These are phyloP conservation scores for Gilbertella persicaria DNA, from an alignment of 371 early-diverging fungal genomes.

Conservation along the genomic window DNA sequence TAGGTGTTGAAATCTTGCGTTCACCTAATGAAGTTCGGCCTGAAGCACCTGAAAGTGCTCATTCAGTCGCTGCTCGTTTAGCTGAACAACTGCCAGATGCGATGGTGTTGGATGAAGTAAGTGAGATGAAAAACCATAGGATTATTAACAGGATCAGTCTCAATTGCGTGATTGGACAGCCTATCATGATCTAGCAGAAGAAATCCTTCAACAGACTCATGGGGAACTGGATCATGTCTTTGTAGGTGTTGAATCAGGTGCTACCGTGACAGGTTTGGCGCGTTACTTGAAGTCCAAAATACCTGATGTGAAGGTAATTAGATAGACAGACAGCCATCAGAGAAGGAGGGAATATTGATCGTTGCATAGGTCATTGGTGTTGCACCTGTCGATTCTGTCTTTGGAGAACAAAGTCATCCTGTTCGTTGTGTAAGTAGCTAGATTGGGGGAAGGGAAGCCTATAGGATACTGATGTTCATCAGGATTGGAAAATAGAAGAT, in stretches of 20 bases:
- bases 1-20: conserved; percentile 79
- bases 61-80: conserved; percentile 66
- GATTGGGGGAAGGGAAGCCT: not conserved
- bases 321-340: not conserved
- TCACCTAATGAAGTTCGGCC: conserved; percentile 74
- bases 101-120: conserved; percentile 72
- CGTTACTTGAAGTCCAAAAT: conserved; percentile 54
- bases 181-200: conserved; percentile 59
- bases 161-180: conserved; percentile 19
- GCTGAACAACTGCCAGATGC: conserved; percentile 57
- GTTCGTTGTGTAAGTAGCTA: conserved; percentile 9
- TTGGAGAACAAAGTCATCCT: conserved; percentile 24
- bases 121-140: not conserved
- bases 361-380: conserved; percentile 62
- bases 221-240: conserved; percentile 64
- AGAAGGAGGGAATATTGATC: not conserved
- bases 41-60: conserved; percentile 73
- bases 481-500: conserved; percentile 78
- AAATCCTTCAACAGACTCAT: conserved; percentile 66
- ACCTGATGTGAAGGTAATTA: conserved; percentile 55
- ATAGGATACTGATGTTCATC: conserved; percentile 7
- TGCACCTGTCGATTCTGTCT: conserved; percentile 67
- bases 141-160: conserved; percentile 9
- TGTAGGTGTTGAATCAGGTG: conserved; percentile 76
- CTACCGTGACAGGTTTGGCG: conserved; percentile 64